These are phyloP conservation scores for Vanrija pseudolonga DNA, from an alignment of 1,284 basidiomycete genomes.

Conservation along the genomic window DNA sequence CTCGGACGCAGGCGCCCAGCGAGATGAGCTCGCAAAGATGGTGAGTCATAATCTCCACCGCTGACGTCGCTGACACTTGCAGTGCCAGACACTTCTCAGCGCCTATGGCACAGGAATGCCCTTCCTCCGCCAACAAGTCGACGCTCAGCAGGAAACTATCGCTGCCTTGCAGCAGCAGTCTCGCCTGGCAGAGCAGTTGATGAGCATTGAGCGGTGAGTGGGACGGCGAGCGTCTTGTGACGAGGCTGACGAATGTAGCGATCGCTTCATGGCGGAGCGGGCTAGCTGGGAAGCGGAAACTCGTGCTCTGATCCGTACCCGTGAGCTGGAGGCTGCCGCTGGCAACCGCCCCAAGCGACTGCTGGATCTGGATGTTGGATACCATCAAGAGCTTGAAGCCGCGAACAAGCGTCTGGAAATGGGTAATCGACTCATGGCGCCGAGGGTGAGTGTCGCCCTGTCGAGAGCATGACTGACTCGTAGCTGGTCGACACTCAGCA, in stretches of 20 bases:
- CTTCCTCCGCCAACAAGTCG: constrained; percentile 32
- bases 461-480: not conserved
- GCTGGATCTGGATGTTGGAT: constrained; percentile 44
- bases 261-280: constrained; percentile 35
- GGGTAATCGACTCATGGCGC: constrained; percentile 48
- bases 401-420: constrained; percentile 47
- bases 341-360: constrained; percentile 29
- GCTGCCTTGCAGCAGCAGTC: constrained; percentile 38
- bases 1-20: constrained; percentile 5
- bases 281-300: constrained; percentile 39
- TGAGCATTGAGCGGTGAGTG: constrained; percentile 36
- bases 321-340: constrained; percentile 35
- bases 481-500: constrained; percentile 45
- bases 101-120: constrained; percentile 26
- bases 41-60: constrained; percentile 14
- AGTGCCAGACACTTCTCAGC: constrained; percentile 34
- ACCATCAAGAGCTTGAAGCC: constrained; percentile 47
- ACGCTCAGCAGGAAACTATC: constrained; percentile 40
- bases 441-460: constrained; percentile 28
- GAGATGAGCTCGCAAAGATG: constrained; percentile 27
- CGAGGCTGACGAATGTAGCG: constrained; percentile 14
- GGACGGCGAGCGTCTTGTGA: too few species aligned
- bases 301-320: constrained; percentile 26
- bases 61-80: not conserved
- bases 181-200: constrained; percentile 27